Evolutionary conservation across 176 grass and related monocot species (phyloP), one percentile per base, ranked within the genome.

Genomic region (Oryza brachyantha): DNA sequence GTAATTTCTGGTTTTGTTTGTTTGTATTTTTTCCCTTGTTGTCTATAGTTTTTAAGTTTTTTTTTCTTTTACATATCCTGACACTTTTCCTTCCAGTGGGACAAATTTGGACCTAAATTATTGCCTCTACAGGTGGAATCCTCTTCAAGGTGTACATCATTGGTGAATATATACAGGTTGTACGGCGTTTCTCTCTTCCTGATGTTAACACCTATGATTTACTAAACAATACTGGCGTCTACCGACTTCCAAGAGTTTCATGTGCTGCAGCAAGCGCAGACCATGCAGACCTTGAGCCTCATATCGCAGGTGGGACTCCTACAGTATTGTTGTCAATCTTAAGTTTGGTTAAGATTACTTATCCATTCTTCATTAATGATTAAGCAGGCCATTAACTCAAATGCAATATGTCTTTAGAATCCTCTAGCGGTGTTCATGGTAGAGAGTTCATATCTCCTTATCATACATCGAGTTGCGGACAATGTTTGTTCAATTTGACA

Each of bases 81-180:
- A 67, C 39, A 63, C 35, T 63, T 81, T 60, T 14, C 2, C 21
- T 28, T 36, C 31, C 5, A 81, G 39, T 29, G 45, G 38, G 79
- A 46, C 13, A 86, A 75, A 31, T 79, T 13, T 39, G 64, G 54
- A 77, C 68, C 54, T 74, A 11, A 84, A 60, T 73, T 73, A 39
- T 68, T 81, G 6, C 71, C 36, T 70, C 32, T 34, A 80, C 72
- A 94, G 92, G 92, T 5, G 92, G 92, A n/a, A 81, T 94, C 43
- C 75, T 94, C 65, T 94, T 94, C 79, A 94, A 94, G 85, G 84
- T 94, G 24, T 94, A 91, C 80, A 91, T 94, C 79, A 81, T 94
- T 57, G 88, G 88, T 12, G 92, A 94, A 71, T 57, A 79, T 27
- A 63, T 94, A 78, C 82, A 83, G 62, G 92, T 91, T 41, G 83